Evolutionary conservation across 2,329 filamentous ascomycete species (phyloP).

Genomic region (Paracoccidioides brasiliensis): DNA sequence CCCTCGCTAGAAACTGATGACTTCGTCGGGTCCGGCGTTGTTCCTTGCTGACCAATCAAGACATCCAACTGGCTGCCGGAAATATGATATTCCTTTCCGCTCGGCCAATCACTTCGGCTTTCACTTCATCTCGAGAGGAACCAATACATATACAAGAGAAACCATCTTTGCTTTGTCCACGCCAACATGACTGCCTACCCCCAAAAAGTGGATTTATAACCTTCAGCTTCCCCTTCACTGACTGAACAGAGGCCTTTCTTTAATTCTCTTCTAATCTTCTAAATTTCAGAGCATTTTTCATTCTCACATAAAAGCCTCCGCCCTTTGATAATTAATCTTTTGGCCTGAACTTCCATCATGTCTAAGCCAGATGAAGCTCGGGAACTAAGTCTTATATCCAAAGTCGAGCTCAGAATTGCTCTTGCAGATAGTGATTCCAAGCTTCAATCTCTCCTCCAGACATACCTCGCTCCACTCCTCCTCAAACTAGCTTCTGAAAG

Average conservation of each 20-base stretch:
- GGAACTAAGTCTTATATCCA: slow-evolving; percentile 71
- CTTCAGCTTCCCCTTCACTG: neutral
- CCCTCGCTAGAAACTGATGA: too few relatives aligned
- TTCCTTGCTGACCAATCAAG: neutral
- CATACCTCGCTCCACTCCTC: slow-evolving; percentile 67
- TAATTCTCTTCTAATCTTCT: neutral
- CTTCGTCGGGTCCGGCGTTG: too few relatives aligned
- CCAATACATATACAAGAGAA: neutral
- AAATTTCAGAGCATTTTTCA: neutral
- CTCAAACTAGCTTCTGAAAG: slow-evolving; percentile 77
- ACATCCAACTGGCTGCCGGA: neutral
- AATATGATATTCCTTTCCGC: neutral
- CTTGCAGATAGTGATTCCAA: slow-evolving; percentile 74
- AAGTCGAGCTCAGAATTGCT: slow-evolving; percentile 72
- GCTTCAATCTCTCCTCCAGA: slow-evolving; percentile 62
- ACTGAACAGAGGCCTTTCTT: neutral
- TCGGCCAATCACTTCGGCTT: neutral
- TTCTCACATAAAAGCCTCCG: neutral
- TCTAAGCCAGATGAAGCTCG: slow-evolving; percentile 31
- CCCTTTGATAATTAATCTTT: neutral
- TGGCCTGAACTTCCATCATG: neutral
- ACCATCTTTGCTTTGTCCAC: neutral
- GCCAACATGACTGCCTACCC: neutral
- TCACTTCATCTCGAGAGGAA: neutral
- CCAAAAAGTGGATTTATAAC: neutral